Base-by-base conservation (phyloP, 345 rosid genomes). In the Brassica napus region DNA sequence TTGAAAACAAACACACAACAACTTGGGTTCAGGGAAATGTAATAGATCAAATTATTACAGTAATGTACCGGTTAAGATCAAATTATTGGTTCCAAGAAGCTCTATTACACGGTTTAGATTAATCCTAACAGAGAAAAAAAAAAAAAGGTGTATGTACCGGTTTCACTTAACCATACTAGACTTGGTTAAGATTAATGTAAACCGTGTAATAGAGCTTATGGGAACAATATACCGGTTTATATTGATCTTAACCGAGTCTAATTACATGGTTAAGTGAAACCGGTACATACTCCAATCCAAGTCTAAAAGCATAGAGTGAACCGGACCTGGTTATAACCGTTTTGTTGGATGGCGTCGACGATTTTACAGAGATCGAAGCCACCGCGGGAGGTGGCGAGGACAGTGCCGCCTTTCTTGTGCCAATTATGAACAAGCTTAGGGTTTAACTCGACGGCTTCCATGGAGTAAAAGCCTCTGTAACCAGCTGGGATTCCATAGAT, bases 381-480 rank as follows among this genome's bases (percentile, higher is more conserved):
- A 24, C 94, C 97, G 16, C 97, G 81, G 4, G 97, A 94, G 4
- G 98, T 91, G 75, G 86, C 87, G 47, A 94, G 98, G 54, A 79
- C 83, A 37, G 98, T 88, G 6, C 97, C 98, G 1, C 98, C 98
- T n/a, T 34, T 82, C 87, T 87, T 87, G 72, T 94, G 98, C 93
- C 89, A 91, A 31, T 81, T 74, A 55, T 86, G 80, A 11, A 91
- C 97, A 62, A 89, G 65, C 88, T 90, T 88, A 1, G 95, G 97
- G 70, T 78, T 75, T 18, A 94, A 84, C 80, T 75, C 64, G 31
- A 87, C 49, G 0, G 89, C 86, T 16, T 86, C 88, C 39, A 79
- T 71, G 21, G 90, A 86, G 59, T 92, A 94, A 82, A 94, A 92
- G 8, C 98, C 98, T 75, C 97, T 83, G 82, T 88, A 94, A 3